A percentile compares a stretch with the other conserved stretches of the same genome.
Conservation (phyloP, 208 protist species). For the Trypanosomatidae sp. region DNA sequence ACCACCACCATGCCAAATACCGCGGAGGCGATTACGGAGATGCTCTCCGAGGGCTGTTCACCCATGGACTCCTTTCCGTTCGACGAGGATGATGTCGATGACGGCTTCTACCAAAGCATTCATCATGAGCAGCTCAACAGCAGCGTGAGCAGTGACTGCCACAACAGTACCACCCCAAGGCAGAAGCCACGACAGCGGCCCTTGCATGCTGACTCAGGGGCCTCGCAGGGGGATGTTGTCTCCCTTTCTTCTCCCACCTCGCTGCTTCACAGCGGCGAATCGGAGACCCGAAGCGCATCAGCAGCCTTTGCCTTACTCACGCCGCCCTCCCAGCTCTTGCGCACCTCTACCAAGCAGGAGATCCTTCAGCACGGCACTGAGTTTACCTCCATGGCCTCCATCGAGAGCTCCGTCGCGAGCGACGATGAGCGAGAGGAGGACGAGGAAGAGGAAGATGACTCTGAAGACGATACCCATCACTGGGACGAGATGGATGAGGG, state of each 20-base stretch:
- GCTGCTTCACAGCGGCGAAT: background rate
- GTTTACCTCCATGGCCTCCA: conserved; percentile 22
- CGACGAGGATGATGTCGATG: conserved; percentile 28
- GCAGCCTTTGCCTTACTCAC: background rate
- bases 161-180: conserved; percentile 1
- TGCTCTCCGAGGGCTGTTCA: conserved; percentile 18
- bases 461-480: conserved; percentile 1
- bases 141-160: conserved; percentile 9
- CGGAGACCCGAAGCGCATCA: background rate
- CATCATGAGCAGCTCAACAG: conserved; percentile 5
- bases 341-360: conserved; percentile 8
- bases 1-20: background rate
- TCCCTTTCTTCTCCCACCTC: conserved; percentile 1
- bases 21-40: conserved; percentile 1
- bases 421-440: conserved; percentile 8
- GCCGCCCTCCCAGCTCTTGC: background rate
- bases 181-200: background rate
- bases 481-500: conserved; percentile 3
- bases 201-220: background rate
- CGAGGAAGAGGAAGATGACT: background rate
- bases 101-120: conserved; percentile 30
- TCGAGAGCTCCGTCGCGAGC: conserved; percentile 17
- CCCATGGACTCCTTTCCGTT: conserved; percentile 22
- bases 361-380: conserved; percentile 21
- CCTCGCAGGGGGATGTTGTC: background rate